These are phyloP conservation scores for Suhomyces maxii DNA, from an alignment of 1,139 yeast species.

Conservation along the genomic window DNA sequence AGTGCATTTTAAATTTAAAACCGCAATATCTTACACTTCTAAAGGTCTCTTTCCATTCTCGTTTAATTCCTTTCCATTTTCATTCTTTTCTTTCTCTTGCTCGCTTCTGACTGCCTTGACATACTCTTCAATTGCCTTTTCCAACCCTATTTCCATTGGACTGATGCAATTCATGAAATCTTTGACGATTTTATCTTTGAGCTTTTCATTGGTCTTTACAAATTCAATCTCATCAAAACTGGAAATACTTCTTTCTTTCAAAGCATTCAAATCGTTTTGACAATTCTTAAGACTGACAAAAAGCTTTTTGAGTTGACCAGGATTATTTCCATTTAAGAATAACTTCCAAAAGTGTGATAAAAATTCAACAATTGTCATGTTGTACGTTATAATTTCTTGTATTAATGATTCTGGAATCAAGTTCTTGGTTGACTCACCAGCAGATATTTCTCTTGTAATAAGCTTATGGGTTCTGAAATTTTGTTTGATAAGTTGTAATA, in stretches of 20 bases:
- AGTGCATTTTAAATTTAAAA: no score
- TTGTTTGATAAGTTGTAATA: conserved; percentile 51
- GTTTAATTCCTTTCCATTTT: conserved; percentile 16
- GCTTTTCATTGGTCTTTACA: conserved; percentile 28
- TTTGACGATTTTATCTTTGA: conserved; percentile 33
- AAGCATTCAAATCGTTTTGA: conserved; percentile 15
- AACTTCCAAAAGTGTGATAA: conserved; percentile 48
- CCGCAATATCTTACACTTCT: conserved; percentile 3
- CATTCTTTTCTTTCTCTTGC: conserved; percentile 11
- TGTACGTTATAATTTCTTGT: conserved; percentile 41
- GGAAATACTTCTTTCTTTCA: conserved; percentile 13
- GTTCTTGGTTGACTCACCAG: conserved; percentile 17
- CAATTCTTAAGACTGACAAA: conserved; percentile 39
- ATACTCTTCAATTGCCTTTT: conserved; percentile 35
- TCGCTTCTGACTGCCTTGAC: conserved; percentile 27
- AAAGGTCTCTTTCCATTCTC: conserved; percentile 31
- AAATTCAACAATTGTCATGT: conserved; percentile 43
- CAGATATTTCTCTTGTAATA: conserved; percentile 20
- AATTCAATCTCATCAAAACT: conserved; percentile 12
- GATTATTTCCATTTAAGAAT: conserved; percentile 38
- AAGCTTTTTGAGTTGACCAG: conserved; percentile 40
- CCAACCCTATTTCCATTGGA: conserved; percentile 32
- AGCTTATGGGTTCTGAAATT: conserved; percentile 54
- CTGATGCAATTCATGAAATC: conserved; percentile 33
- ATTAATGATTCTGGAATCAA: conserved; percentile 27